phyloP scores from a whole-genome alignment of 75 land plant genomes.

The Cunninghamia lanceolata region DNA sequence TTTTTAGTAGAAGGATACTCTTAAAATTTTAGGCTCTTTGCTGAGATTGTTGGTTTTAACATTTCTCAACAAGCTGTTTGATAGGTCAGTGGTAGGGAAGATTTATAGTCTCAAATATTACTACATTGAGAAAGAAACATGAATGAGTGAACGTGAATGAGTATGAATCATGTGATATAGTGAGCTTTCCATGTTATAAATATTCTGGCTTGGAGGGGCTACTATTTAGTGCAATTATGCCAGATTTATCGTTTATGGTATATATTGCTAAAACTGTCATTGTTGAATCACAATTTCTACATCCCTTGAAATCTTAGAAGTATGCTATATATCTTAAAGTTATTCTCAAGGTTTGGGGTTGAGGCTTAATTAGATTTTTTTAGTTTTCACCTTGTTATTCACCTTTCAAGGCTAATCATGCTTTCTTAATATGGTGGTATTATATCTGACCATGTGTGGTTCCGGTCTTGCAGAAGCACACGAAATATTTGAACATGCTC shows the following conservation, averaged over 20 bases:
- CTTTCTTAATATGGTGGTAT: not conserved
- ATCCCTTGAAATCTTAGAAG: not conserved
- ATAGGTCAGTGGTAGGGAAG: not conserved
- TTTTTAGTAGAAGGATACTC: not conserved
- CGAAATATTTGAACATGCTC: not conserved
- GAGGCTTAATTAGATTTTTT: not conserved
- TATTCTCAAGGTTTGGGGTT: not conserved
- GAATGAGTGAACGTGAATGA: not conserved
- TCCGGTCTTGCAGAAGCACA: slow-evolving; percentile 5
- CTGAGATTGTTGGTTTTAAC: not conserved
- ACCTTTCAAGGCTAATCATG: not conserved
- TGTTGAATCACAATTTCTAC: not conserved
- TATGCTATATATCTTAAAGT: not conserved
- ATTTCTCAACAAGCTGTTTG: not conserved
- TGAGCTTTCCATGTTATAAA: not conserved
- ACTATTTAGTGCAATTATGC: not conserved
- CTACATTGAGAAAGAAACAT: no score
- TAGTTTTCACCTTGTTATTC: not conserved
- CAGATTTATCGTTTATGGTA: not conserved
- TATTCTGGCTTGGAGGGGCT: not conserved
- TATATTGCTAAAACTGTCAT: not conserved
- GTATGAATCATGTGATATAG: not conserved
- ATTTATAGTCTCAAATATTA: no score
- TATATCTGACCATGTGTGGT: not conserved
- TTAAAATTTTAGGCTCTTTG: not conserved